Base-by-base conservation (phyloP, 2,329 filamentous ascomycete genomes). In the Botryotinia globosa region DNA sequence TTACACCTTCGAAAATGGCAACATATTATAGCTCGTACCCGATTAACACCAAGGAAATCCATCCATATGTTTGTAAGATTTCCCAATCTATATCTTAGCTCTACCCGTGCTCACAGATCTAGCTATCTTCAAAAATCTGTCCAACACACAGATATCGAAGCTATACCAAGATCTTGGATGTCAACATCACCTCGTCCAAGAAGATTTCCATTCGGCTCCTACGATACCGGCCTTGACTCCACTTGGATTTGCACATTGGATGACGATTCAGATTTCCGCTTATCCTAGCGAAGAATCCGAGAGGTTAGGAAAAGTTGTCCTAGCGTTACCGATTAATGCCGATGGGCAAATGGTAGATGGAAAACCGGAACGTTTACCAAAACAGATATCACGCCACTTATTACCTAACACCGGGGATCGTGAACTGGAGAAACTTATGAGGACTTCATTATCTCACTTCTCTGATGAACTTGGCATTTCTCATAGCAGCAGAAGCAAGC, bases 241-340 rank as follows among this genome's bases (percentile, higher is more conserved):
- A 0, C 80, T 84, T n/a, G 91, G 91, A 2, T 93, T 93, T 78
- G 85, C 87, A 68, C 84, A 85, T 70, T 97, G 93, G 90, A 89
- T 92, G 83, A 90, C 88, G 1, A 85, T 88, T 56, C 87, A 93
- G 80, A 91, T 95, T 54, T 87, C 89, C 75, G 92, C 93, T 1
- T 90, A 94, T 75, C 94, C 94, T 0, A 90, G 94, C 58, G 86
- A 88, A 64, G 94, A 97, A 81, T 91, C 89, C 73, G 85, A 87
- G 59, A 88, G 94, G 16, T 84, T 97, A 7, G 85, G 89, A 61
- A 89, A 87, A 73, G 88, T 93, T 34, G 87, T 94, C 5, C 81
- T 89, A 5, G 87, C 90, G 62, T 88, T 94, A 81, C 91, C 93
- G 0, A 91, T 97, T 77, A 82, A 85, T 44, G 82, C 83, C 0